Evolutionary conservation across 148 eudicot genomes (phyloP).

Genomic region (Pouteria glomerata): DNA sequence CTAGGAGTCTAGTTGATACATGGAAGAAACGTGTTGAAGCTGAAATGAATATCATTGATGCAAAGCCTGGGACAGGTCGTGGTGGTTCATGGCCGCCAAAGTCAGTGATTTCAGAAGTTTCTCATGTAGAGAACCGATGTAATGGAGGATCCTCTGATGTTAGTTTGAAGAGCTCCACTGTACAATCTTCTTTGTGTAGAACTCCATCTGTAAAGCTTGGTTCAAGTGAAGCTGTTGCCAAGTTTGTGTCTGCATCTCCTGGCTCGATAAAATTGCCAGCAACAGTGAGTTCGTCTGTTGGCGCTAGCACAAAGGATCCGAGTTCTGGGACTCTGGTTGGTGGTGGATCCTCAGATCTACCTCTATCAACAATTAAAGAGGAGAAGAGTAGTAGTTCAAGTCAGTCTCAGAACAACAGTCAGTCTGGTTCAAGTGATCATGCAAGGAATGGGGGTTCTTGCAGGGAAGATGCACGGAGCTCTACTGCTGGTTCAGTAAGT

Average conservation of each 20-base stretch:
- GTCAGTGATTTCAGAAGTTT: conserved; percentile 49
- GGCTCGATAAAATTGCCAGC: conserved; percentile 33
- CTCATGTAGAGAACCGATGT: conserved; percentile 42
- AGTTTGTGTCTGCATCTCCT: conserved; percentile 39
- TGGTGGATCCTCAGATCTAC: conserved; percentile 44
- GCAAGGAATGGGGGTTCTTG: conserved; percentile 38
- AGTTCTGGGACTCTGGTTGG: conserved; percentile 17
- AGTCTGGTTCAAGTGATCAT: conserved; percentile 56
- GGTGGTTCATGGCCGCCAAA: conserved; percentile 58
- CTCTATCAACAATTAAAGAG: conserved; percentile 42
- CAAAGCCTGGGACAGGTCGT: conserved; percentile 52
- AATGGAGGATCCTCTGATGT: conserved; percentile 54
- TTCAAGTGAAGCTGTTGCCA: conserved; percentile 40
- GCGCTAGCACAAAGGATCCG: conserved; percentile 36
- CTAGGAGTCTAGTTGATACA: conserved; percentile 80
- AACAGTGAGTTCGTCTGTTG: conserved; percentile 20
- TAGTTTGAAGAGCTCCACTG: conserved; percentile 37
- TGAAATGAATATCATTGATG: conserved; percentile 71
- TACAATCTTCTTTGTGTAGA: conserved; percentile 48
- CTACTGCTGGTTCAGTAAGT: conserved; percentile 43
- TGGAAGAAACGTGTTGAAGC: conserved; percentile 99
- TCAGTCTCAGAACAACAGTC: conserved; percentile 68
- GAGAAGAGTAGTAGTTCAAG: conserved; percentile 73
- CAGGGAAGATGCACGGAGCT: conserved; percentile 4
- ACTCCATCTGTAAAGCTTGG: conserved; percentile 39